Conservation (phyloP, 2,329 filamentous ascomycete genomes). For the Xylaria sp. region DNA sequence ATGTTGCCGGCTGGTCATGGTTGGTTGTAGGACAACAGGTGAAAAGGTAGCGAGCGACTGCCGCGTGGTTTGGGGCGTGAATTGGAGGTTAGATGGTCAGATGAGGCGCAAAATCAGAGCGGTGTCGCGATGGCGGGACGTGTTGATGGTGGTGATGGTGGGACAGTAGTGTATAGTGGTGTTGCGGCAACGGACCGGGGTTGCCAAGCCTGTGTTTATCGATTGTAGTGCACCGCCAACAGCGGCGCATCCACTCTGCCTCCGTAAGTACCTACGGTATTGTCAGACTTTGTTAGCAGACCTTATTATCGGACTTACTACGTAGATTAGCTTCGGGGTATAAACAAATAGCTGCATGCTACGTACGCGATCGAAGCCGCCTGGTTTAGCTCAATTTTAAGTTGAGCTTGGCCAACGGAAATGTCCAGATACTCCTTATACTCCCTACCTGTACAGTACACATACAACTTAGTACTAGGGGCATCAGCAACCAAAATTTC, state of each 20-base stretch:
- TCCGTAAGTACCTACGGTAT: no score
- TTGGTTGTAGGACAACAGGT: slow-evolving; percentile 28
- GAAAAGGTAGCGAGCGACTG: slow-evolving; percentile 7
- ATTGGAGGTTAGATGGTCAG: neutral
- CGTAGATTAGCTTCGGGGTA: no score
- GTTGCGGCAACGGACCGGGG: slow-evolving; percentile 3
- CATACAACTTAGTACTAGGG: neutral
- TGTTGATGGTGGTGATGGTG: slow-evolving; percentile 1
- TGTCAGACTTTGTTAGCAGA: no score
- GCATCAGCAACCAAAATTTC: neutral
- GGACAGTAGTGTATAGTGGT: neutral
- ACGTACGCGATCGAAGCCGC: no score
- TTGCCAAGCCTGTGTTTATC: neutral
- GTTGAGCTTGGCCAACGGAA: no score
- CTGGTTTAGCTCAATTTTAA: no score
- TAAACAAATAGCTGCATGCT: no score
- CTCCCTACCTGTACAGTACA: no score
- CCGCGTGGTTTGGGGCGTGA: slow-evolving; percentile 11
- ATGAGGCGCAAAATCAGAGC: neutral
- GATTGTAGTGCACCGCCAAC: neutral
- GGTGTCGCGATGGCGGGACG: slow-evolving; percentile 18
- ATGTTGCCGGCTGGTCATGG: slow-evolving; percentile 56
- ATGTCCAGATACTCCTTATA: no score
- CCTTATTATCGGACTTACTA: no score
- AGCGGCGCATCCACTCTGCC: neutral